Conservation (phyloP, 805 yeast genomes). For the Starmerella riodocensis region DNA sequence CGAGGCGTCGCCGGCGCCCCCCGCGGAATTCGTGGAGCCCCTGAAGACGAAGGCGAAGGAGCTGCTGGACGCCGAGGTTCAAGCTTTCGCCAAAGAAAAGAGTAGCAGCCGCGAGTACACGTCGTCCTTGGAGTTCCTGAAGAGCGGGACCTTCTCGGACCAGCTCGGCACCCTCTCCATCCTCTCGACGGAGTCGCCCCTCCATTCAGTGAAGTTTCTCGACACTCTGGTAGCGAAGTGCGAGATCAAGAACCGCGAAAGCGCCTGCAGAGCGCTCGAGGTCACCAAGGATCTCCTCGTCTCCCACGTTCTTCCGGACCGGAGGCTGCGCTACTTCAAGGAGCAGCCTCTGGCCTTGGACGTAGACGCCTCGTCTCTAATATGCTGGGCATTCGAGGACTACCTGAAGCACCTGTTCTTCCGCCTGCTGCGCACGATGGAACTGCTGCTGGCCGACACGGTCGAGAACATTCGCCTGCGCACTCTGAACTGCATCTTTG, state of each 20-base stretch:
- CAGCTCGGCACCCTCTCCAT: conserved; percentile 89
- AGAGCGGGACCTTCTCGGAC: conserved; percentile 89
- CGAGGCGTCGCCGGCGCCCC: conserved; percentile 20
- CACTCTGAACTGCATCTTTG: conserved; percentile 63
- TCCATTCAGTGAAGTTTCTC: conserved; percentile 73
- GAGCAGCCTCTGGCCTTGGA: conserved; percentile 47
- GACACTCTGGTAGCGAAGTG: conserved; percentile 68
- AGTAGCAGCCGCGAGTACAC: conserved; percentile 73
- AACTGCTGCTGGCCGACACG: conserved; percentile 76
- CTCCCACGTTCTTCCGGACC: conserved; percentile 68
- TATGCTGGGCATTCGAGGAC: conserved; percentile 78
- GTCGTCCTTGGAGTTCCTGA: conserved; percentile 54
- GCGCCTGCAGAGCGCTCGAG: conserved; percentile 78
- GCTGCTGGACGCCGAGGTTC: conserved; percentile 57
- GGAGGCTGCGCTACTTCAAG: conserved; percentile 68
- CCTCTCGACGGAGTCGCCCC: conserved; percentile 86
- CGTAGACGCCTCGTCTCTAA: conserved; percentile 43
- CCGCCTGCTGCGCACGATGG: conserved; percentile 61
- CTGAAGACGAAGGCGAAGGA: conserved; percentile 54
- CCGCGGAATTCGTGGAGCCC: conserved; percentile 40
- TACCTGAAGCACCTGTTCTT: conserved; percentile 66
- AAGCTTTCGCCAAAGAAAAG: conserved; percentile 57
- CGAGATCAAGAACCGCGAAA: conserved; percentile 83
- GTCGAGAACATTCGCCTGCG: conserved; percentile 76
- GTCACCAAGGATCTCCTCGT: conserved; percentile 80